These are phyloP conservation scores for Massariosphaeria phaeospora DNA, from an alignment of 495 filamentous ascomycete species.

Conservation along the genomic window DNA sequence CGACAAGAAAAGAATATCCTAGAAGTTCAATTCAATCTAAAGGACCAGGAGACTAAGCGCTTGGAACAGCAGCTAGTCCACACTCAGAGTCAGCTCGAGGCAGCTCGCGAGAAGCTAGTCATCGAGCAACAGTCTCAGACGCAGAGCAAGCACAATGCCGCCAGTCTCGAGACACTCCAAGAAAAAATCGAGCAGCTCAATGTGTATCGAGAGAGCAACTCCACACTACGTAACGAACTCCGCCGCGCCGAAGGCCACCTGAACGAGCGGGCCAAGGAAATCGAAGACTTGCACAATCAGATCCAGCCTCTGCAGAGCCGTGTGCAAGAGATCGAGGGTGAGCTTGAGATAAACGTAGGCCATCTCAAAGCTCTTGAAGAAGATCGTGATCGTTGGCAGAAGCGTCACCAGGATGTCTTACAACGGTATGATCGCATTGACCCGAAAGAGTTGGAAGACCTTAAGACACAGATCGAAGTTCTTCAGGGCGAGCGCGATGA, in stretches of 20 bases:
- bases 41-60: conserved; percentile 76
- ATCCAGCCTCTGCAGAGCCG: conserved; percentile 77
- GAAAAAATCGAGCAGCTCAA: conserved; percentile 93
- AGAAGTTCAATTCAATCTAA: conserved; percentile 87
- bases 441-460: conserved; percentile 78
- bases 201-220: conserved; percentile 80
- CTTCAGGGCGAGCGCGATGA: conserved; percentile 70
- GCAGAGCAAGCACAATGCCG: conserved; percentile 61
- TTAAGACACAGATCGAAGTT: conserved; percentile 63
- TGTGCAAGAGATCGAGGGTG: conserved; percentile 72
- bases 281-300: conserved; percentile 66
- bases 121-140: conserved; percentile 76
- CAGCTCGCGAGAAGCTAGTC: conserved; percentile 75
- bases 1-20: conserved; percentile 97
- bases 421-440: conserved; percentile 94
- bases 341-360: conserved; percentile 71
- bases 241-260: conserved; percentile 71
- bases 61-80: conserved; percentile 87
- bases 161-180: conserved; percentile 82
- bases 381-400: conserved; percentile 86
- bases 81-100: conserved; percentile 77
- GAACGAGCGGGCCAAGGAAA: conserved; percentile 63
- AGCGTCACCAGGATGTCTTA: conserved; percentile 87
- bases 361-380: conserved; percentile 81
- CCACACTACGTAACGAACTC: conserved; percentile 83